Evolutionary conservation across 352 stramenopile genomes (phyloP).

Genomic region (Plasmopara muralis): DNA sequence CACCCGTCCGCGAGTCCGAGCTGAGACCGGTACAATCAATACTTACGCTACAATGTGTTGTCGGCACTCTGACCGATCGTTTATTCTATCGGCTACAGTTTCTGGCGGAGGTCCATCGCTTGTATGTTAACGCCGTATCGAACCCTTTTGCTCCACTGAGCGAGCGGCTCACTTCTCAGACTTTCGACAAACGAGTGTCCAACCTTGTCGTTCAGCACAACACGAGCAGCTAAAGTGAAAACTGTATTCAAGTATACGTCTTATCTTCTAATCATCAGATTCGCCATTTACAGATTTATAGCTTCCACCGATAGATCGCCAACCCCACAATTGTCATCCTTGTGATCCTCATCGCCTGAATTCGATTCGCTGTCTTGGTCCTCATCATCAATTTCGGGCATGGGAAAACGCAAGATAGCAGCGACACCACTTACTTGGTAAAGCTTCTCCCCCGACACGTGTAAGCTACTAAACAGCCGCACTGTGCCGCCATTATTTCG

Average conservation of each 20-base stretch:
- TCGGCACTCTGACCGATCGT: slow-evolving; percentile 6
- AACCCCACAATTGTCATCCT: slow-evolving; percentile 40
- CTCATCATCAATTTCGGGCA: slow-evolving; percentile 94
- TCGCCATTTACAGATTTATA: slow-evolving; percentile 42
- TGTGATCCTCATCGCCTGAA: slow-evolving; percentile 31
- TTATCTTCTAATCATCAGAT: too few species aligned
- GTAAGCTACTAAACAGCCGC: slow-evolving; percentile 92
- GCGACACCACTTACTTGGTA: slow-evolving; percentile 92
- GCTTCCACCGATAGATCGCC: slow-evolving; percentile 61
- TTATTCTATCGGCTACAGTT: slow-evolving; percentile 37
- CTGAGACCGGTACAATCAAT: slow-evolving; percentile 45
- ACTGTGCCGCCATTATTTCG: slow-evolving; percentile 88
- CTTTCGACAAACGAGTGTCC: slow-evolving; percentile 75
- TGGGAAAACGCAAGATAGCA: slow-evolving; percentile 93
- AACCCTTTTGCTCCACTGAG: slow-evolving; percentile 80
- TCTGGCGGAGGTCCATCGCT: slow-evolving; percentile 73
- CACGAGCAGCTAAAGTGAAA: slow-evolving; percentile 22
- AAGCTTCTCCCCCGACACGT: slow-evolving; percentile 94
- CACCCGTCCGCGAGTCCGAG: slow-evolving; percentile 68
- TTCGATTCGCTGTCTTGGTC: slow-evolving; percentile 63
- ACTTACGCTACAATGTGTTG: background rate
- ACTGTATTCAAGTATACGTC: background rate
- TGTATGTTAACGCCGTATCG: slow-evolving; percentile 84
- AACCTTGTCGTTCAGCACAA: slow-evolving; percentile 76
- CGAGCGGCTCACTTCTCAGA: slow-evolving; percentile 72